Evolutionary conservation across 768 basidiomycete genomes (phyloP).

Genomic region (Pleurotus pulmonarius): DNA sequence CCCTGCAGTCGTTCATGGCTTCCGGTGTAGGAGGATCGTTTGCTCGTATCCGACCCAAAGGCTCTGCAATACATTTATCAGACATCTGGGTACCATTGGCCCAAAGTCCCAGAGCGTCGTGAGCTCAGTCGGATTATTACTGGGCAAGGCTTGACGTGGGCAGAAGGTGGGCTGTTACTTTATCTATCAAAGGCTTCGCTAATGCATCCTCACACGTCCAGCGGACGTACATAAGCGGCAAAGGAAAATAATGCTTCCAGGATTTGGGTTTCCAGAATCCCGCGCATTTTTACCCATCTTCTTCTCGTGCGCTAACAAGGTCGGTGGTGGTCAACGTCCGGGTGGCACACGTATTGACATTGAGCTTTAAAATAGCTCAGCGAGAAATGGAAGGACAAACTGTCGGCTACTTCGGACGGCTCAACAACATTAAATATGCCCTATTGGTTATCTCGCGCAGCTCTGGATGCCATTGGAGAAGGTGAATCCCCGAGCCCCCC

Average conservation of each 20-base stretch:
- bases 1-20: background rate
- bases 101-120: constrained; percentile 46
- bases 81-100: constrained; percentile 50
- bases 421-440: constrained; percentile 43
- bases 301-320: constrained; percentile 38
- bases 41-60: constrained; percentile 53
- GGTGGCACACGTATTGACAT: constrained; percentile 16
- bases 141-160: constrained; percentile 52
- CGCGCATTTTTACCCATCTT: constrained; percentile 50
- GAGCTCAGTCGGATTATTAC: constrained; percentile 45
- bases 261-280: constrained; percentile 48
- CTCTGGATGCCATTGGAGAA: constrained; percentile 50
- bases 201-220: constrained; percentile 2
- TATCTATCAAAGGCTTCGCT: background rate
- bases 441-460: constrained; percentile 44
- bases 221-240: constrained; percentile 48
- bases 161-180: constrained; percentile 35
- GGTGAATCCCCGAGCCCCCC: constrained; percentile 22
- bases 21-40: constrained; percentile 41
- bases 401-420: constrained; percentile 36
- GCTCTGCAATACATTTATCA: constrained; percentile 56
- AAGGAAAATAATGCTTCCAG: constrained; percentile 50
- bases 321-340: constrained; percentile 22
- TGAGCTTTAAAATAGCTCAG: constrained; percentile 31
- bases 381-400: constrained; percentile 46